Base-by-base conservation (phyloP, 2,329 filamentous ascomycete genomes). In the Graphilbum ipis-grandicollis region DNA sequence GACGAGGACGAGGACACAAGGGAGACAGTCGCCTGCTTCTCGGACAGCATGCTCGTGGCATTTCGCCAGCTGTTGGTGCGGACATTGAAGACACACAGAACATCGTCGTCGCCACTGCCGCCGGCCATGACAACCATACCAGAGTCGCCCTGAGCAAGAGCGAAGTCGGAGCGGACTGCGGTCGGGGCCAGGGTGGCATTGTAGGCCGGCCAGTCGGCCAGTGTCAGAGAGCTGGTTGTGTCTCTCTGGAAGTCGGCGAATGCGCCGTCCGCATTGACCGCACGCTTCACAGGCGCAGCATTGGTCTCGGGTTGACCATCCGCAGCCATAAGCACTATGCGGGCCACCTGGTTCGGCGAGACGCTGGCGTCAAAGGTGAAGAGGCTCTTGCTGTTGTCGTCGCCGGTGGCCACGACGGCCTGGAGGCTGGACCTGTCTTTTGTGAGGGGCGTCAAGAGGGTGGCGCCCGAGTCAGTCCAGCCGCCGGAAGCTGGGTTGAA, bases 121-220 rank as follows among this genome's bases (percentile, higher is more conserved):
- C 85, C 82, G n/a, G 78, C 74, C 41, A 93, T 73, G 13, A 90
- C 79, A 2, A 88, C 71, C 44, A 77, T 58, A 4, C 79, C 81
- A 43, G 69, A 57, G 1, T 65, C 49, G 41, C 71, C 75, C 46
- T 77, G 68, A 0, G 85, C 80, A 14, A 93, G 53, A 0, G 81
- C 77, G 49, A 74, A 92, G 33, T 73, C 70, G n/a, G 63, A 63
- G 44, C 85, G 68, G 6, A 64, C 71, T 9, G 56, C 61, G 1
- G 58, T 68, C 0, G 86, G 80, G 0, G 80, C 86, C 31, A 76
- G 56, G 1, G 75, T 79, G 36, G 60, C 65, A 56, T 94, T 86
- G 56, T 94, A 94, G 3, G 63, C 50, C 2, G 86, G 85, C 73
- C 83, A 92, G 48, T 75, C 61, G 18, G 58, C 59, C 19, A 75